Evolutionary conservation across 352 stramenopile species (phyloP), one percentile per base, ranked within the genome.

Genomic region (Globisporangium canariense): DNA sequence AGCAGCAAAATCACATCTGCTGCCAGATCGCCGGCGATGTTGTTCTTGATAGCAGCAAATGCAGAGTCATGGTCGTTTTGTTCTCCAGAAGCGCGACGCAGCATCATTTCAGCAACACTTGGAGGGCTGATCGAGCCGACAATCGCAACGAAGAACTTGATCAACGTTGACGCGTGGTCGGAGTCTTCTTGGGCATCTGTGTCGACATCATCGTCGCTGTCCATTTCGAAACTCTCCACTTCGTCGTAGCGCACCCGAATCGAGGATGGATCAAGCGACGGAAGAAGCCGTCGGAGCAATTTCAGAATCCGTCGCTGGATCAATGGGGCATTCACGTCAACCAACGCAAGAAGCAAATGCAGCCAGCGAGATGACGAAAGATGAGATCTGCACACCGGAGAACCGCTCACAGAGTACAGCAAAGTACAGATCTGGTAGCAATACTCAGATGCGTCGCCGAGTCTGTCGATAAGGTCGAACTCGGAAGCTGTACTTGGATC

Each of bases 381-480:
- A 38, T 95, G 88, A 2, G 84, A 90, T 14, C 84, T 72, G 55
- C 85, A 94, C 40, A 94, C 86, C 32, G 81, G 74, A 16, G 87
- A 93, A 0, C 86, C 86, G 52, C 88, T 97, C 25, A 97, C 89
- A 14, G 87, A 95, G 62, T 93, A 95, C 16, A 97, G 58, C 4
- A 97, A 66, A 13, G 84, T 84, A 67, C 88, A 94, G 52, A 97
- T 94, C 61, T 97, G 89, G 63, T 94, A 96, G 69, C 87, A 94
- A 70, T 97, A 97, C 58, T 97, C 86, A 45, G 87, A 77, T 30
- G 86, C 79, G 58, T 94, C 87, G 40, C 70, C 69, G 14, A 81
- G 50, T 11, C 72, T 65, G 41, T 69, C 68, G 40, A 67, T 52
- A 45, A 70, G 70, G 13, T 77, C 78, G 9, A 56, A 49, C 46